Evolutionary conservation across 2,329 filamentous ascomycete species (phyloP), one percentile per base, ranked within the genome.

Genomic region (Alternaria infectoria): DNA sequence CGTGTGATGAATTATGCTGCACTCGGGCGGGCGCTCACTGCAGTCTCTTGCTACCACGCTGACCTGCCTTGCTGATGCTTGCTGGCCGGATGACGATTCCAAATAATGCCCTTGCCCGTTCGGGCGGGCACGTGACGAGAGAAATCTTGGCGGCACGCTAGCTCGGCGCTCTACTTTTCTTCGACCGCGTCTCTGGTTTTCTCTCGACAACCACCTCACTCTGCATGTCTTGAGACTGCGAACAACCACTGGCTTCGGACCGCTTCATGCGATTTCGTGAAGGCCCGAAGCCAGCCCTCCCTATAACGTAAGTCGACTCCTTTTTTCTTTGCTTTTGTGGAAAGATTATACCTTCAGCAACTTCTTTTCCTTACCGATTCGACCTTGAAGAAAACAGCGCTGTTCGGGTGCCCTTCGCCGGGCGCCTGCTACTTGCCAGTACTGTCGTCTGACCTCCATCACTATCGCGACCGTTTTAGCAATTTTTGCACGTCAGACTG

Each of bases 331-430:
- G 64, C 64, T 65, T 62, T 64, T 61, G 57, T 57, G 81, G 82
- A 83, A 87, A 89, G 91, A 93, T 93, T 91, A 93, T 87, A 92
- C 85, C 83, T 80, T 82, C 85, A 84, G 83, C 84, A 80, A 91
- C 91, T 93, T 93, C 91, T 93, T 93, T 93, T 91, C 90, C 90
- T 87, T 89, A 86, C 90, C 84, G 90, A 94, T 87, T 93, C 91
- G 91, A 89, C 90, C 90, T 90, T 94, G 91, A 93, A 88, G 89
- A 92, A 90, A 84, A 71, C 78, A 83, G 84, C 85, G 86, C 87
- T 90, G 84, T 87, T 69, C 89, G 90, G 88, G 84, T 77, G 83
- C 82, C 82, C 82, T 80, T 84, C 83, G 83, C 86, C 85, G 84
- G 85, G 81, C 78, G 86, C 88, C 89, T 92, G 91, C 90, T 93